phyloP scores from a whole-genome alignment of 176 grass and related monocot genomes.

The Zea mays region Zm-B73-REFERENCE-NAM-5.0 NC_050096.1:278991001-278991500 shows the following conservation, averaged over 20 bases:
- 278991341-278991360: slow-evolving; percentile 78
- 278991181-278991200: neutral
- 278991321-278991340: slow-evolving; percentile 99
- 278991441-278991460: slow-evolving; percentile 89
- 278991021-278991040: neutral
- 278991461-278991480: slow-evolving; percentile 23
- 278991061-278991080: neutral
- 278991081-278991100: neutral
- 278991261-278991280: slow-evolving; percentile 88
- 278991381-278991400: slow-evolving; percentile 73
- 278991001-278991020: neutral
- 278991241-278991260: neutral
- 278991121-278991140: neutral
- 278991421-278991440: slow-evolving; percentile 82
- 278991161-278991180: neutral
- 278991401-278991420: slow-evolving; percentile 69
- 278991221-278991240: neutral
- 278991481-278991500: neutral
- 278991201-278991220: neutral
- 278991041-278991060: neutral
- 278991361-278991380: slow-evolving; percentile 90
- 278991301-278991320: slow-evolving; percentile 93
- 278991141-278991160: neutral
- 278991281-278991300: slow-evolving; percentile 80
- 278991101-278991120: slow-evolving; percentile 2